phyloP scores from a whole-genome alignment of 2,329 filamentous ascomycete genomes.

The Pestalotiopsis sp. region DNA sequence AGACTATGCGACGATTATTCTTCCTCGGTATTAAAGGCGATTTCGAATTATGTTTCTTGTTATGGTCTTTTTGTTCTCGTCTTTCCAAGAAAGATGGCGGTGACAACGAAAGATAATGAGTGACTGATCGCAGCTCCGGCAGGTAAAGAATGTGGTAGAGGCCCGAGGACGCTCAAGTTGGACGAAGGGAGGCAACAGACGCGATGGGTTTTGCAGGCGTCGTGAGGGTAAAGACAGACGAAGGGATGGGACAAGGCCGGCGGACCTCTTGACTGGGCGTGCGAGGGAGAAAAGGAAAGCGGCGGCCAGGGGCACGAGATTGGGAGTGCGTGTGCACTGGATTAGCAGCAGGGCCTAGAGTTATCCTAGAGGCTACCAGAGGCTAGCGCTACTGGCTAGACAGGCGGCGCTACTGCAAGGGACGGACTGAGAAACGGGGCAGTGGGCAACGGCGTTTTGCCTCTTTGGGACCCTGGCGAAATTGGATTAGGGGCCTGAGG shows the following conservation, averaged over 20 bases:
- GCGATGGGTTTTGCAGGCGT: conserved; percentile 7
- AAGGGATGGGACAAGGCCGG: conserved; percentile 11
- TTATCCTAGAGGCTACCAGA: not conserved
- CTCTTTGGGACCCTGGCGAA: conserved; percentile 3
- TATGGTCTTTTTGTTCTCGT: not conserved
- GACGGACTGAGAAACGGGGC: conserved; percentile 1
- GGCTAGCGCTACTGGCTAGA: not conserved
- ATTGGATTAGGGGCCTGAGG: not conserved
- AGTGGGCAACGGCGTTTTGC: conserved; percentile 1
- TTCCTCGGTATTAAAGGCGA: not conserved
- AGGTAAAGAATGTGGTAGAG: conserved; percentile 18
- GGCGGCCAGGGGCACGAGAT: conserved; percentile 1
- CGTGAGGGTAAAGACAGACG: conserved; percentile 4
- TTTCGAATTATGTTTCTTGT: not conserved
- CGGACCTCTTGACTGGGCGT: not conserved
- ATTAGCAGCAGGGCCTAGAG: not conserved
- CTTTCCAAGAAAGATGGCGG: not conserved
- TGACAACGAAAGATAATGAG: conserved; percentile 8
- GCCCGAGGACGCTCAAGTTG: conserved; percentile 17
- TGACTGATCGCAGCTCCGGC: conserved; percentile 12
- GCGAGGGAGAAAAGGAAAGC: conserved; percentile 12
- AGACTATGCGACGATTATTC: not conserved
- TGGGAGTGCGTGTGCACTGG: conserved; percentile 10
- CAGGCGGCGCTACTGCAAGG: conserved; percentile 12
- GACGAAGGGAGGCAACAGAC: conserved; percentile 10